phyloP scores from a whole-genome alignment of 345 rosid species.

The Diplotaxis tenuifolia region DNA sequence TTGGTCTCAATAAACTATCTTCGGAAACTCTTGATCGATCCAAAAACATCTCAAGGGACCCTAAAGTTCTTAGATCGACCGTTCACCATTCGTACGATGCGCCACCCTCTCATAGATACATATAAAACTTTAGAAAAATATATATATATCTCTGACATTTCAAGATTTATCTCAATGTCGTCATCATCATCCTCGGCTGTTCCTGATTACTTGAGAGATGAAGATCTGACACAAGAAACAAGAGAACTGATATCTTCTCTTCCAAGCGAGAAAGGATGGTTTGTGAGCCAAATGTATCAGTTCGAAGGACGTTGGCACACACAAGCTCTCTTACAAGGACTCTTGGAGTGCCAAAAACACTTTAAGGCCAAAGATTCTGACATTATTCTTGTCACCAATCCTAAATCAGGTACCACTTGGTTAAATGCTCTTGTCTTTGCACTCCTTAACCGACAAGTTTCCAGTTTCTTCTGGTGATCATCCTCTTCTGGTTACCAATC shows the following conservation, averaged over 20 bases:
- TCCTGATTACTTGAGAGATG: conserved; percentile 7
- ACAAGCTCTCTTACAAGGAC: conserved; percentile 16
- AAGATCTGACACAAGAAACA: conserved; percentile 34
- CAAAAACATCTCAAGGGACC: too few relatives aligned
- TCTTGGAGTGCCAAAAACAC: conserved; percentile 36
- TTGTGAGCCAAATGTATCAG: conserved; percentile 35
- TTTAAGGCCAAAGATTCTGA: conserved; percentile 47
- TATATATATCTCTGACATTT: neutral
- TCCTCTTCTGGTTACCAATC: conserved; percentile 50
- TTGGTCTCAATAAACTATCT: too few relatives aligned
- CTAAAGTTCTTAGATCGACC: too few relatives aligned
- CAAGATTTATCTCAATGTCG: conserved; percentile 14
- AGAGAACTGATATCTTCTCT: conserved; percentile 41
- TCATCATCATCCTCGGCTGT: conserved; percentile 19
- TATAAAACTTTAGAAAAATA: too few relatives aligned
- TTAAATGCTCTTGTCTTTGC: conserved; percentile 51
- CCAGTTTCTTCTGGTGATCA: conserved; percentile 36
- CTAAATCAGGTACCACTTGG: conserved; percentile 68
- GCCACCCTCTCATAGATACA: too few relatives aligned
- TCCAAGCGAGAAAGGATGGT: conserved; percentile 48
- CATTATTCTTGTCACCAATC: conserved; percentile 45
- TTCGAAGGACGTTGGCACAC: conserved; percentile 50
- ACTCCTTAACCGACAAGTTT: conserved; percentile 37
- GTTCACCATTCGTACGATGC: too few relatives aligned
- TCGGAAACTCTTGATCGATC: too few relatives aligned